Evolutionary conservation across 2,329 filamentous ascomycete species (phyloP).

Genomic region (Zymoseptoria passerinii): DNA sequence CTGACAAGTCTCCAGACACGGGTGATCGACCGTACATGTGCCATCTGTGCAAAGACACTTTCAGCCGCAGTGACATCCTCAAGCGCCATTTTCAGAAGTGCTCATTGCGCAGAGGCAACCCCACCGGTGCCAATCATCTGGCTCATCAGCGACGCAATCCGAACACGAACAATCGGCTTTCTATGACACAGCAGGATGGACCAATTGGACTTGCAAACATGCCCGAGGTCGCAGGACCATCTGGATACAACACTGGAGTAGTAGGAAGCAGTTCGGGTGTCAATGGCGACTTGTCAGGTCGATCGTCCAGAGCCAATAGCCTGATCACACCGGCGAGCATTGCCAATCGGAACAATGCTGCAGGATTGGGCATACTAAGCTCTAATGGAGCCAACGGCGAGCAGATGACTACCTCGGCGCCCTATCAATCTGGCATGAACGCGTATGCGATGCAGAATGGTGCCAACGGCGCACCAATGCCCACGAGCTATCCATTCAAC

Average conservation of each 20-base stretch:
- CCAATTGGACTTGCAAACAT: slow-evolving; percentile 30
- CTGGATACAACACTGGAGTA: slow-evolving; percentile 23
- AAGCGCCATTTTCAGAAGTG: slow-evolving; percentile 99
- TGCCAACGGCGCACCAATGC: slow-evolving; percentile 23
- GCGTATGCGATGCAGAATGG: slow-evolving; percentile 29
- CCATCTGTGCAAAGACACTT: slow-evolving; percentile 93
- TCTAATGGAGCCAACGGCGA: slow-evolving; percentile 23
- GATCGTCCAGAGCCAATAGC: slow-evolving; percentile 43
- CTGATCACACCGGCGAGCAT: slow-evolving; percentile 35
- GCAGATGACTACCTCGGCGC: slow-evolving; percentile 22
- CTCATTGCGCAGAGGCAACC: slow-evolving; percentile 90
- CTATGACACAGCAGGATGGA: slow-evolving; percentile 29
- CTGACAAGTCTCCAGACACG: slow-evolving; percentile 59
- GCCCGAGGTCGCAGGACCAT: slow-evolving; percentile 25
- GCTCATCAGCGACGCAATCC: slow-evolving; percentile 53
- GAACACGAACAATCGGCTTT: slow-evolving; percentile 39
- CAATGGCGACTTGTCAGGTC: slow-evolving; percentile 37
- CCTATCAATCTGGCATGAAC: slow-evolving; percentile 25
- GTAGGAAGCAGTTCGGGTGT: slow-evolving; percentile 29
- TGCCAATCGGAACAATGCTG: slow-evolving; percentile 27
- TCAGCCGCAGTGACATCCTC: slow-evolving; percentile 93
- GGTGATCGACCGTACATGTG: slow-evolving; percentile 98
- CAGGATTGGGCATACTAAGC: slow-evolving; percentile 26
- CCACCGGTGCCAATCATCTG: slow-evolving; percentile 86
- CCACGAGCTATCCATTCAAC: slow-evolving; percentile 25